phyloP scores from a whole-genome alignment of 495 filamentous ascomycete genomes.

The Acidomyces sp. region DNA sequence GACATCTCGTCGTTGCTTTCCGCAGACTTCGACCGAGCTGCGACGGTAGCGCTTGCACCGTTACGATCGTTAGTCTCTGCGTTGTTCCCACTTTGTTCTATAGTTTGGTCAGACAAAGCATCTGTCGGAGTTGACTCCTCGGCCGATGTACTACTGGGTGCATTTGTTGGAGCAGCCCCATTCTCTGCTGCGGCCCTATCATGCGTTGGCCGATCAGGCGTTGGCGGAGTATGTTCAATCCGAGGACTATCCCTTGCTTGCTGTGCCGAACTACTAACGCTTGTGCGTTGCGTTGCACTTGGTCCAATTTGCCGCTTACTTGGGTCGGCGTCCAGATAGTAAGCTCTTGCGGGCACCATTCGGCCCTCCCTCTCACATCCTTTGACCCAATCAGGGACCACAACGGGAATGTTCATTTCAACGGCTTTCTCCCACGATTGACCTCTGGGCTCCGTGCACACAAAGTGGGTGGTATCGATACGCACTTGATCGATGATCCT shows the following conservation, averaged over 20 bases:
- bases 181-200: constrained; percentile 5
- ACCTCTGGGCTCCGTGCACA: constrained; percentile 89
- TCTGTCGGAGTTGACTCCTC: no score
- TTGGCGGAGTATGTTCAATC: constrained; percentile 34
- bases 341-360: constrained; percentile 86
- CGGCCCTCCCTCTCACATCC: constrained; percentile 87
- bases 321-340: constrained; percentile 85
- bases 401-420: constrained; percentile 96
- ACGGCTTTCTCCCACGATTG: constrained; percentile 86
- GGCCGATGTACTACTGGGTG: no score
- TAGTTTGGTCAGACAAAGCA: no score
- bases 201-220: constrained; percentile 24
- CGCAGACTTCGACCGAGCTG: constrained; percentile 1
- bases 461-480: constrained; percentile 97
- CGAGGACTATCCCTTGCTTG: constrained; percentile 26
- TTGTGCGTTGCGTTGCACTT: constrained; percentile 20
- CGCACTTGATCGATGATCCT: constrained; percentile 82
- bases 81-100: no score
- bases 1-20: constrained; percentile 16
- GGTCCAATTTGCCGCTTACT: constrained; percentile 46
- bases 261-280: constrained; percentile 1
- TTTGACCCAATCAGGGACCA: constrained; percentile 94
- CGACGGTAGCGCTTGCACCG: background rate
- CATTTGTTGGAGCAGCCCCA: background rate
- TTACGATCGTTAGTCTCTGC: no score